phyloP scores from a whole-genome alignment of 2,329 filamentous ascomycete genomes.

The Tolypocladium ovalisporum region DNA sequence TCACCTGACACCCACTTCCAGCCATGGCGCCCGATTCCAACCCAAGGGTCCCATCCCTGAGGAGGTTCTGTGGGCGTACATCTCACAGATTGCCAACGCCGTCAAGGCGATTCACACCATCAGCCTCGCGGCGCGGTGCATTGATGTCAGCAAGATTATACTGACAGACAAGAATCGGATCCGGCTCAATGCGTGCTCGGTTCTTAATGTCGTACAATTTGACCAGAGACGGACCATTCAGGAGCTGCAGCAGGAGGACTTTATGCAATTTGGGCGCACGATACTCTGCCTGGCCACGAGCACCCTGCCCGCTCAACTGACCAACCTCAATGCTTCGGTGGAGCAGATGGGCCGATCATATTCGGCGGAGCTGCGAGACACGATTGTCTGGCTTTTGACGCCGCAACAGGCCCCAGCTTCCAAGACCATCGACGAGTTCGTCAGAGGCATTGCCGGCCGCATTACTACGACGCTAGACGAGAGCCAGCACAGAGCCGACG shows the following conservation, averaged over 20 bases:
- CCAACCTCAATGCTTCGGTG: slow-evolving; percentile 58
- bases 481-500: slow-evolving; percentile 68
- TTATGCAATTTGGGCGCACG: slow-evolving; percentile 72
- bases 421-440: slow-evolving; percentile 71
- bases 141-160: slow-evolving; percentile 82
- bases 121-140: slow-evolving; percentile 73
- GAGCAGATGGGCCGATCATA: slow-evolving; percentile 71
- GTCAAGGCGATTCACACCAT: slow-evolving; percentile 74
- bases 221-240: slow-evolving; percentile 57
- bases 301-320: slow-evolving; percentile 38
- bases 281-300: slow-evolving; percentile 75
- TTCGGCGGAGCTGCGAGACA: slow-evolving; percentile 66
- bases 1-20: slow-evolving; percentile 44
- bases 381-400: slow-evolving; percentile 70
- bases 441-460: slow-evolving; percentile 68
- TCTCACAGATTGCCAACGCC: slow-evolving; percentile 82
- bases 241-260: slow-evolving; percentile 80
- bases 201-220: slow-evolving; percentile 81
- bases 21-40: slow-evolving; percentile 32
- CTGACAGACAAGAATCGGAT: slow-evolving; percentile 85
- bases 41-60: slow-evolving; percentile 49
- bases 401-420: slow-evolving; percentile 42
- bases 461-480: slow-evolving; percentile 67
- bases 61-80: slow-evolving; percentile 77
- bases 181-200: slow-evolving; percentile 75